phyloP scores from a whole-genome alignment of 2,329 filamentous ascomycete species.

The Fusarium musae region DNA sequence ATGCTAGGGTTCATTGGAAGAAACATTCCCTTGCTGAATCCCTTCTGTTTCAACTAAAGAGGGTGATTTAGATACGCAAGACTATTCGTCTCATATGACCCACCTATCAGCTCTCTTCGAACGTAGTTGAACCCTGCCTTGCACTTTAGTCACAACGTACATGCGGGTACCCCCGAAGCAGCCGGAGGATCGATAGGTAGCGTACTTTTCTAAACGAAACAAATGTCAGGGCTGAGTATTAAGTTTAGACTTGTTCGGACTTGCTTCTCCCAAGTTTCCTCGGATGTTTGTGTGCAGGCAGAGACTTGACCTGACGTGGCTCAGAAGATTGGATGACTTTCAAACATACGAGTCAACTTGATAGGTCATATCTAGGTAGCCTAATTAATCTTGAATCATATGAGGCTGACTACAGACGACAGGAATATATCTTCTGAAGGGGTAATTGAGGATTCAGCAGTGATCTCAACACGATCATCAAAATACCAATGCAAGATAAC shows the following conservation, averaged over 20 bases:
- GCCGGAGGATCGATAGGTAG: background rate
- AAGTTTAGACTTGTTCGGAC: slow-evolving; percentile 6
- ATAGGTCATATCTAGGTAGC: background rate
- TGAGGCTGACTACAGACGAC: background rate
- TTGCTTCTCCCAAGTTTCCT: background rate
- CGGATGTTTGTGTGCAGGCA: background rate
- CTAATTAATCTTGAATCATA: background rate
- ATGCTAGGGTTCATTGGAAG: background rate
- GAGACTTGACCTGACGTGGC: background rate
- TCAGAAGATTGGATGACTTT: background rate
- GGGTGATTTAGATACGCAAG: background rate
- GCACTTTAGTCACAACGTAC: slow-evolving; percentile 20
- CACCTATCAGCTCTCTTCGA: slow-evolving; percentile 26
- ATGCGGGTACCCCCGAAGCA: slow-evolving; percentile 30
- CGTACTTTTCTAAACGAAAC: slow-evolving; percentile 1
- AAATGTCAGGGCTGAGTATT: slow-evolving; percentile 3
- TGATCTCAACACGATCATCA: slow-evolving; percentile 13
- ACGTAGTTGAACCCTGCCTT: slow-evolving; percentile 11
- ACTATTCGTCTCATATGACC: slow-evolving; percentile 1
- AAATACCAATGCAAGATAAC: slow-evolving; percentile 39
- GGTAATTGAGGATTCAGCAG: background rate
- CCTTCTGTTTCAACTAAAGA: background rate
- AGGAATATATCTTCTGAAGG: background rate
- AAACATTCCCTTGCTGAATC: background rate
- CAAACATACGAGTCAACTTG: background rate